Conservation (phyloP, 352 stramenopile species). For the Phytophthora pistaciae region DNA sequence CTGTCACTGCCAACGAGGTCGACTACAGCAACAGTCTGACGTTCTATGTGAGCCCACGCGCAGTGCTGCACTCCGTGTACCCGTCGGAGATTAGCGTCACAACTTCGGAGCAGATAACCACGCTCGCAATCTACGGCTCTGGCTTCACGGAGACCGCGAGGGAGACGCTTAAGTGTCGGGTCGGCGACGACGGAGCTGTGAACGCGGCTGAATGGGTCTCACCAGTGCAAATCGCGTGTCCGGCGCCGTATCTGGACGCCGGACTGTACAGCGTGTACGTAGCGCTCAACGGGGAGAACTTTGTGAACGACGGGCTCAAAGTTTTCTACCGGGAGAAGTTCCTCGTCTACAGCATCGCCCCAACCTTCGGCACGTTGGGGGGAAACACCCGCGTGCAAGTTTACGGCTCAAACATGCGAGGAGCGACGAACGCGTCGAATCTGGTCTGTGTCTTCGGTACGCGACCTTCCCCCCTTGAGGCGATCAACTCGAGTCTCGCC, state of each 20-base stretch:
- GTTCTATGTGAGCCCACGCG: slow-evolving; percentile 37
- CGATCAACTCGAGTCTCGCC: slow-evolving; percentile 29
- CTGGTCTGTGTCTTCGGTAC: slow-evolving; percentile 50
- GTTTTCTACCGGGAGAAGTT: slow-evolving; percentile 56
- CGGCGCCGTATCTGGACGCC: slow-evolving; percentile 34
- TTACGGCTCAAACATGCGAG: slow-evolving; percentile 31
- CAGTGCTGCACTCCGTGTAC: slow-evolving; percentile 34
- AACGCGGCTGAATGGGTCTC: slow-evolving; percentile 40
- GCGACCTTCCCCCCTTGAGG: slow-evolving; percentile 16
- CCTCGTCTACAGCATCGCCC: slow-evolving; percentile 42
- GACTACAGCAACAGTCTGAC: slow-evolving; percentile 47
- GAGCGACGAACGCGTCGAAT: slow-evolving; percentile 16
- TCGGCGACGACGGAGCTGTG: slow-evolving; percentile 27
- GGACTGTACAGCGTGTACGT: slow-evolving; percentile 57
- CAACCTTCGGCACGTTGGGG: slow-evolving; percentile 50
- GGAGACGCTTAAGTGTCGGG: slow-evolving; percentile 37
- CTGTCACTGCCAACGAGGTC: slow-evolving; percentile 37
- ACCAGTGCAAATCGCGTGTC: slow-evolving; percentile 40
- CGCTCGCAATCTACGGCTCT: slow-evolving; percentile 33
- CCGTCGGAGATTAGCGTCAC: slow-evolving; percentile 28
- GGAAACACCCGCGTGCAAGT: slow-evolving; percentile 53
- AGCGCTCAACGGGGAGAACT: slow-evolving; percentile 55
- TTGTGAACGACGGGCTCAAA: slow-evolving; percentile 46
- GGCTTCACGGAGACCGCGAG: slow-evolving; percentile 38
- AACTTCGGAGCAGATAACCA: neutral